Evolutionary conservation across 2,329 filamentous ascomycete genomes (phyloP).

Genomic region (Shiraia sp.): DNA sequence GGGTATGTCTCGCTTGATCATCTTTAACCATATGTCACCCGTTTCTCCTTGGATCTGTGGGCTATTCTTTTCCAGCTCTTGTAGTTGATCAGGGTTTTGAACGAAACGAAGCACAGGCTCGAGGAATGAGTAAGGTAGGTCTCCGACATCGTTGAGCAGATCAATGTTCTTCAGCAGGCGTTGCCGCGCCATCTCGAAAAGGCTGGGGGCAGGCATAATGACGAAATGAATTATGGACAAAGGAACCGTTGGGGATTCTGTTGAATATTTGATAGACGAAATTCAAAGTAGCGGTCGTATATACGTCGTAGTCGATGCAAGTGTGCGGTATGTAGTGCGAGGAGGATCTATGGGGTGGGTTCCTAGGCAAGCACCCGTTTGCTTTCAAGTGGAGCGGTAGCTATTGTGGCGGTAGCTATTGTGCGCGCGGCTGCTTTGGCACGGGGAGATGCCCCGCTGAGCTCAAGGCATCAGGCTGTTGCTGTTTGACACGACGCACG

Average conservation of each 20-base stretch:
- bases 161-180: conserved; percentile 48
- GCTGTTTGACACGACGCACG: too few relatives aligned
- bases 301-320: too few relatives aligned
- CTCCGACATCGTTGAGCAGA: conserved; percentile 69
- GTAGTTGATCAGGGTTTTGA: conserved; percentile 73
- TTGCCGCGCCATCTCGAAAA: conserved; percentile 46
- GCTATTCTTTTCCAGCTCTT: conserved; percentile 71
- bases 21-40: conserved; percentile 73
- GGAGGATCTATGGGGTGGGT: too few relatives aligned
- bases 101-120: conserved; percentile 71
- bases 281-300: too few relatives aligned
- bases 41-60: conserved; percentile 74
- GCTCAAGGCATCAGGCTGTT: too few relatives aligned
- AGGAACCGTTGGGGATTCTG: background rate
- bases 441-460: too few relatives aligned
- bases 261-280: background rate
- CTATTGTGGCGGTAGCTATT: too few relatives aligned
- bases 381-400: too few relatives aligned
- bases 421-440: too few relatives aligned
- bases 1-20: conserved; percentile 79
- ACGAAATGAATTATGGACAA: background rate
- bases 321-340: too few relatives aligned
- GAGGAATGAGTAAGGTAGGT: conserved; percentile 68
- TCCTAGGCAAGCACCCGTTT: too few relatives aligned
- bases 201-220: conserved; percentile 43